Conservation (phyloP, 345 rosid species). For the Gynandropsis gynandra region DNA sequence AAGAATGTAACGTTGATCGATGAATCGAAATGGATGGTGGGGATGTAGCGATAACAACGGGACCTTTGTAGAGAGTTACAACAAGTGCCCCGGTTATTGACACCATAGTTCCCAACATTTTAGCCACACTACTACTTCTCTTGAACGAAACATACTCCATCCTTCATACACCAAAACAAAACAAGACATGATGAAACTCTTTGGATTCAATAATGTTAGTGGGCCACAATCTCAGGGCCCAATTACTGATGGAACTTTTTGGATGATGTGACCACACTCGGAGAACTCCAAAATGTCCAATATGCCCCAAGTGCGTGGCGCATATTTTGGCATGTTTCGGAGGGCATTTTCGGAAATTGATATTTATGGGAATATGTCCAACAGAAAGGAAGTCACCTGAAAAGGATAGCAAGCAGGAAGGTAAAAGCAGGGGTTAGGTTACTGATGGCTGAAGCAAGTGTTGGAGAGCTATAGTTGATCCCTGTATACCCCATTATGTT, state of each 20-base stretch:
- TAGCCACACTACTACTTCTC: conserved; percentile 66
- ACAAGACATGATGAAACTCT: no score
- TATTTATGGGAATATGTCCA: no score
- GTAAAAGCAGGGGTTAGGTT: conserved; percentile 30
- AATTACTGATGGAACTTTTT: no score
- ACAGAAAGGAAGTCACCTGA: conserved; percentile 16
- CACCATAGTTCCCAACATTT: conserved; percentile 65
- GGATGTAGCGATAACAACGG: conserved; percentile 35
- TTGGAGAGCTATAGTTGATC: conserved; percentile 42
- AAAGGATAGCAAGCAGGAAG: conserved; percentile 28
- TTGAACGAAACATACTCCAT: conserved; percentile 60
- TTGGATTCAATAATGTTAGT: no score
- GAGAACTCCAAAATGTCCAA: no score
- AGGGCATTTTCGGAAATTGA: no score
- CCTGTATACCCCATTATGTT: conserved; percentile 86
- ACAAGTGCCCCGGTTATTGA: conserved; percentile 73
- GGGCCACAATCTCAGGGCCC: no score
- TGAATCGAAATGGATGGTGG: conserved; percentile 25
- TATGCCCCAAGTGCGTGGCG: no score
- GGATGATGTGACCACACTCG: no score
- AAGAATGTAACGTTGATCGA: conserved; percentile 28
- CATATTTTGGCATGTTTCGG: no score
- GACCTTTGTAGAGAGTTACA: conserved; percentile 72
- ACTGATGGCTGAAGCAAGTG: conserved; percentile 29
- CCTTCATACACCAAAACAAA: conserved; percentile 30